Percentiles rank a stretch among this genome's conserved stretches.
phyloP scores from a whole-genome alignment of 768 basidiomycete species.

The Calvatia gigantea region DNA sequence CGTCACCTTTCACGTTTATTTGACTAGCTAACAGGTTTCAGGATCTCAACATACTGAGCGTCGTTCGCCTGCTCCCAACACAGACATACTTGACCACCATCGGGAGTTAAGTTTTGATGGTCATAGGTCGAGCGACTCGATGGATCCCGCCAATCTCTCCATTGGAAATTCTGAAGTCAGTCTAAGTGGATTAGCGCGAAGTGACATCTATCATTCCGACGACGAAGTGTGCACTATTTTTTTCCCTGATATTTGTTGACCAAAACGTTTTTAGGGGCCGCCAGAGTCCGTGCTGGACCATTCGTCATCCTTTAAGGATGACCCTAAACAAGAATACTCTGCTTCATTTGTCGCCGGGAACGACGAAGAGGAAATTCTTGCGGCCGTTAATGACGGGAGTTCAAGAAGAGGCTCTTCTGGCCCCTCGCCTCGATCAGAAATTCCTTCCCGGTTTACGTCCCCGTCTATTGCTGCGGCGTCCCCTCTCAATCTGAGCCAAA shows the following conservation, averaged over 20 bases:
- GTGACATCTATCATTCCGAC: slow-evolving; percentile 8
- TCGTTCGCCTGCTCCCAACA: slow-evolving; percentile 16
- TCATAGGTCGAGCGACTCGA: slow-evolving; percentile 20
- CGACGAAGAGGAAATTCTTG: slow-evolving; percentile 3
- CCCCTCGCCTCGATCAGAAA: neutral
- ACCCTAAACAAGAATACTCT: neutral
- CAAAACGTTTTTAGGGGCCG: neutral
- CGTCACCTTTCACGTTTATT: neutral
- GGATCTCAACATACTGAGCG: slow-evolving; percentile 10
- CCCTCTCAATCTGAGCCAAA: slow-evolving; percentile 10
- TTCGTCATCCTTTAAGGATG: slow-evolving; percentile 4
- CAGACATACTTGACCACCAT: slow-evolving; percentile 23
- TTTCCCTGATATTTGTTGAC: neutral
- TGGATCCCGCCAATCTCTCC: slow-evolving; percentile 25
- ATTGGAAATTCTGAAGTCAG: slow-evolving; percentile 27
- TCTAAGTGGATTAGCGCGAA: slow-evolving; percentile 12
- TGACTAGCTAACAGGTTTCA: slow-evolving; percentile 12
- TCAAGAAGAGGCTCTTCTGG: neutral
- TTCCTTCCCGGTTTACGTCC: neutral
- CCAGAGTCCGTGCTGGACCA: neutral
- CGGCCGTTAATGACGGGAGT: neutral
- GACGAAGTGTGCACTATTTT: neutral
- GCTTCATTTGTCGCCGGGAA: neutral
- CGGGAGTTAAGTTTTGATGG: slow-evolving; percentile 23
- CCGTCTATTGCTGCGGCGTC: slow-evolving; percentile 9